Evolutionary conservation across 352 stramenopile genomes (phyloP).

Genomic region (Elongisporangium anandrum): DNA sequence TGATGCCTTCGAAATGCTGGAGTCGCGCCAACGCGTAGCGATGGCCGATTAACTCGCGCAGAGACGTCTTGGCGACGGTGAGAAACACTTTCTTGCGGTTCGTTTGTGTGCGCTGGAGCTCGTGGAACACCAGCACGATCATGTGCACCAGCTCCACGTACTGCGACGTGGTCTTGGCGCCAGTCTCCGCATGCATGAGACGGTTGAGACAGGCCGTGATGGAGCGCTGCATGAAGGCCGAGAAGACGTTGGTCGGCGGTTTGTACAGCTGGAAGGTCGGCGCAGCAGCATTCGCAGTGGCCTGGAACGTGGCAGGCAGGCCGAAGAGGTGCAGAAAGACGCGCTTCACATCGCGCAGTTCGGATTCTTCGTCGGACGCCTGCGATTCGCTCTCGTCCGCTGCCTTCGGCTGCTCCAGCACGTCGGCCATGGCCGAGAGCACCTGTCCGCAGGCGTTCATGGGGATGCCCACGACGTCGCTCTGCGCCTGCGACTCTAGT

Average conservation of each 20-base stretch:
- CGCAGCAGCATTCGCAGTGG: constrained; percentile 4
- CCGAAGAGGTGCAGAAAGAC: constrained; percentile 71
- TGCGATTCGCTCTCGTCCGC: background rate
- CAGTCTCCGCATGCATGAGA: constrained; percentile 9
- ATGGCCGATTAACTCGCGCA: constrained; percentile 54
- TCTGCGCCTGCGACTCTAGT: constrained; percentile 20
- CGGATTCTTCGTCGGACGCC: constrained; percentile 11
- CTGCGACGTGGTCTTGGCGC: constrained; percentile 9
- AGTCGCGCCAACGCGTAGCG: constrained; percentile 39
- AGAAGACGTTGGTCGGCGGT: constrained; percentile 72
- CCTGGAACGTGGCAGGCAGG: constrained; percentile 15
- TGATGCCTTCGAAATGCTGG: constrained; percentile 9
- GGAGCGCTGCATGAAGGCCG: constrained; percentile 58
- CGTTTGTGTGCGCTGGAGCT: constrained; percentile 76
- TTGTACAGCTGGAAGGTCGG: constrained; percentile 76
- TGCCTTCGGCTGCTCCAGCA: constrained; percentile 31
- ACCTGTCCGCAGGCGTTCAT: constrained; percentile 76
- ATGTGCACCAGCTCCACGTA: constrained; percentile 43
- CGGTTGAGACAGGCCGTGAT: constrained; percentile 23
- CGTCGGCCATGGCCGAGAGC: constrained; percentile 55
- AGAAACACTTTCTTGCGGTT: constrained; percentile 89
- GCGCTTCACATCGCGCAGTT: constrained; percentile 47
- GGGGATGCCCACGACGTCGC: constrained; percentile 28
- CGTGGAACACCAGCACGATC: constrained; percentile 65
- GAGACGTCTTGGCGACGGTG: constrained; percentile 71